These are phyloP conservation scores for Ajuga reptans DNA, from an alignment of 305 asterid genomes.

Conservation along the genomic window DNA sequence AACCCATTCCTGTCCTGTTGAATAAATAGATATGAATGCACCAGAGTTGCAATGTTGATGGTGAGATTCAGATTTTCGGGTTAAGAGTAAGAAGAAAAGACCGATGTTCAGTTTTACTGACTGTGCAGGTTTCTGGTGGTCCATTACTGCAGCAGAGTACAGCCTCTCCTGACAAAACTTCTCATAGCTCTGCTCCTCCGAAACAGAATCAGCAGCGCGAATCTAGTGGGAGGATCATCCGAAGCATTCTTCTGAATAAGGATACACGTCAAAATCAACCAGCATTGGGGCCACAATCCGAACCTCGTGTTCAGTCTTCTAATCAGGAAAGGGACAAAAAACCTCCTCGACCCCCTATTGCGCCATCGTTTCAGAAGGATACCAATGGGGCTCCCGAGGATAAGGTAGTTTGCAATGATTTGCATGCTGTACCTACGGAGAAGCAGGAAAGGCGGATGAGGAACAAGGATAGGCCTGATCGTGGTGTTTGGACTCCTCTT, in stretches of 20 bases:
- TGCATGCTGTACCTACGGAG: constrained; percentile 34
- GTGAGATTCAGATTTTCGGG: background rate
- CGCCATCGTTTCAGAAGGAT: constrained; percentile 51
- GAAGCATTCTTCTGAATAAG: constrained; percentile 59
- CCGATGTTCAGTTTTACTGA: constrained; percentile 15
- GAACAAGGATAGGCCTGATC: constrained; percentile 86
- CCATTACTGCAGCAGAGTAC: constrained; percentile 36
- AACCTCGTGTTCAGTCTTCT: constrained; percentile 30
- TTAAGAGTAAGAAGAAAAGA: background rate
- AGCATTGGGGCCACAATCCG: constrained; percentile 41
- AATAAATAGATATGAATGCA: constrained; percentile 2
- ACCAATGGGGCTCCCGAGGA: constrained; percentile 46
- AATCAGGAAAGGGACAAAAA: constrained; percentile 57
- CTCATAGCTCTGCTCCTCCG: constrained; percentile 29
- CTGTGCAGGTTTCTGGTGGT: constrained; percentile 43
- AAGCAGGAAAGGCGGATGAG: constrained; percentile 56
- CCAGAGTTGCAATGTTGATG: background rate
- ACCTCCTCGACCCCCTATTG: constrained; percentile 65
- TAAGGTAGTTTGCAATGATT: constrained; percentile 40
- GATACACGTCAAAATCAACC: constrained; percentile 52
- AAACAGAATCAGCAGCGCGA: constrained; percentile 64
- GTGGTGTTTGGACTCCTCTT: constrained; percentile 86
- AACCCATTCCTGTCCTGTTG: background rate
- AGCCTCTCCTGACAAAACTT: constrained; percentile 35
- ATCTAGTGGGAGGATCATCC: constrained; percentile 69